Evolutionary conservation across 139 green algal genomes (phyloP), one percentile per base, ranked within the genome.

Genomic region (Chlamydomonas sp.): DNA sequence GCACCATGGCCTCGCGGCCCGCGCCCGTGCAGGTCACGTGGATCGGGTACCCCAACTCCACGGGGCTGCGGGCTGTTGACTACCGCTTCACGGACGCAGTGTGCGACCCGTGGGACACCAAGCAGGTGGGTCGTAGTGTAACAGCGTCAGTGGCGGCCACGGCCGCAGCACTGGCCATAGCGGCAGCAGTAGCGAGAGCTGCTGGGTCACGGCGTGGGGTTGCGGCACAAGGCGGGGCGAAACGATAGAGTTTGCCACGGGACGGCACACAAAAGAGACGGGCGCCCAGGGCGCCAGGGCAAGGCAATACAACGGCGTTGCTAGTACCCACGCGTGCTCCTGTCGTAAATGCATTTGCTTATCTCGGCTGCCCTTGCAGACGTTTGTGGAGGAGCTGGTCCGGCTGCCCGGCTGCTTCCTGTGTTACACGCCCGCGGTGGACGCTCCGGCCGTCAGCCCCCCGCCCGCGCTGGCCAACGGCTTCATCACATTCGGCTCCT

Each of bases 41-140:
- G 98, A 99, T 99, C 63, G 98, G 98, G 3, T 99, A 99, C 91
- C 98, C 98, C 87, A 99, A 99, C 93, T 96, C 92, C 83, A 99
- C 97, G 0, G 98, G 98, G 3, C 92, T 99, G 60, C 16, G 59
- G 0, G 78, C 93, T 0, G 92, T 99, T 12, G 95, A 99, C 88
- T 99, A 99, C 93, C 93, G 98, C 18, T 64, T 99, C 73, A 99
- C 98, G 4, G 95, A 98, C 75, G 93, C 90, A 0, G 81, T 96
- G 4, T 96, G 91, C 62, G 97, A 99, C 91, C 96, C 97, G 0
- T 3, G 58, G 3, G 88, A 94, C 85, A 98, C 97, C 1, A 83
- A 77, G 63, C 96, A 98, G 89, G 91, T 94, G 69, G 0, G 85
- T 15, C 58, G 3, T 12, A 49, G 31, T 75, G 68, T 75, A 75